A percentile compares a stretch with the other conserved stretches of the same genome.
Evolutionary conservation across 2,329 filamentous ascomycete species (phyloP).

Genomic region (Aspergillus quadrilineatus): DNA sequence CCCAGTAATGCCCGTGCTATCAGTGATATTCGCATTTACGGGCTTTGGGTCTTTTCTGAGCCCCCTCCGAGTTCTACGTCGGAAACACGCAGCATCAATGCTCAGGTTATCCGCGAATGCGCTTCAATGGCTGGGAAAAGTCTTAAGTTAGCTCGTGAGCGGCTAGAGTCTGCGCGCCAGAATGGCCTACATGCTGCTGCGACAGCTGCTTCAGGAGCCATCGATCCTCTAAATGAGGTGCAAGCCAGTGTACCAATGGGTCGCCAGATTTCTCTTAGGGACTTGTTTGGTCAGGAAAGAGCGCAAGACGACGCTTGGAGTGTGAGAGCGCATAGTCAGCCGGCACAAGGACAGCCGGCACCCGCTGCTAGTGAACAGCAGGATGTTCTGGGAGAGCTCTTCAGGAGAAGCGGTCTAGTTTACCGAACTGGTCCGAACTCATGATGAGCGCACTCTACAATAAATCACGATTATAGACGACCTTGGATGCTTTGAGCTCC

Average conservation of each 20-base stretch:
- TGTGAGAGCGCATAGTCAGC: conserved; percentile 47
- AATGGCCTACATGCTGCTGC: conserved; percentile 34
- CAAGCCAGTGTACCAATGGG: conserved; percentile 50
- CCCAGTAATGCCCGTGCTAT: conserved; percentile 18
- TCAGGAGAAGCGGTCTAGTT: conserved; percentile 43
- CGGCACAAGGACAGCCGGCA: conserved; percentile 20
- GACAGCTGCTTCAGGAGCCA: conserved; percentile 27
- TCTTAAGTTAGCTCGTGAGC: conserved; percentile 45
- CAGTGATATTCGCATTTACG: conserved; percentile 50
- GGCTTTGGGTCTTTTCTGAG: conserved; percentile 66
- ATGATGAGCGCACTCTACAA: not conserved
- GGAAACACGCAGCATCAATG: conserved; percentile 52
- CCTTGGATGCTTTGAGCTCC: not conserved
- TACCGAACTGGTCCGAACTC: conserved; percentile 24
- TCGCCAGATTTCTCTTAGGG: conserved; percentile 53
- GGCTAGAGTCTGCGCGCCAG: conserved; percentile 36
- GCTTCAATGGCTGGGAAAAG: conserved; percentile 54
- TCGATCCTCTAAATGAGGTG: conserved; percentile 38
- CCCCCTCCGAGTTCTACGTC: conserved; percentile 55
- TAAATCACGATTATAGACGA: not conserved
- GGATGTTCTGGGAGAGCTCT: conserved; percentile 45
- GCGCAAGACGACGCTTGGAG: conserved; percentile 53
- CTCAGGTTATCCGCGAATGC: conserved; percentile 55
- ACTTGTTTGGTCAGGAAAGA: conserved; percentile 57
- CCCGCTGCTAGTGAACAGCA: conserved; percentile 21